Evolutionary conservation across 495 filamentous ascomycete species (phyloP).

Genomic region (Penicillium egyptiacum): DNA sequence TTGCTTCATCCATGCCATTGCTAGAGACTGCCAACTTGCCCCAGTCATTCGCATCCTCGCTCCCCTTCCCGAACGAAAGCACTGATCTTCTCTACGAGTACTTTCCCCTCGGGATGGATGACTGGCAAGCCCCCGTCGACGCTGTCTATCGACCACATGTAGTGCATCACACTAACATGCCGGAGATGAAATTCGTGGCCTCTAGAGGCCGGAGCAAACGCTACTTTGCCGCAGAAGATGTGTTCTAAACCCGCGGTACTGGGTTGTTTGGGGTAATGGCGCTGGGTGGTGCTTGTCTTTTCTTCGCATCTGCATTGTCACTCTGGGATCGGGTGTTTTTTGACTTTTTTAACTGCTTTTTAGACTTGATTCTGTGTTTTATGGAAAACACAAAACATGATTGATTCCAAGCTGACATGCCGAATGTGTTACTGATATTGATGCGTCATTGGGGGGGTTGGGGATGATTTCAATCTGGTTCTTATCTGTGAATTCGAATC

Average conservation of each 20-base stretch:
- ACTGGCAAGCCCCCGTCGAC: conserved; percentile 91
- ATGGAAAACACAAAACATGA: not conserved
- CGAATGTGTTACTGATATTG: not conserved
- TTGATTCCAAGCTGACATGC: conserved; percentile 7
- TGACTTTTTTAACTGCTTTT: conserved; percentile 11
- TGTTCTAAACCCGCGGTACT: conserved; percentile 31
- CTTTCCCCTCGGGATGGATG: conserved; percentile 83
- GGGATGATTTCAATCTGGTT: not conserved
- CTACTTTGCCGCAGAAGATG: conserved; percentile 73
- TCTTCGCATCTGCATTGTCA: conserved; percentile 28
- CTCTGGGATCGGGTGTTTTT: conserved; percentile 15
- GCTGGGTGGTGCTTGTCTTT: conserved; percentile 14
- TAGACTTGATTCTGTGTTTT: conserved; percentile 19
- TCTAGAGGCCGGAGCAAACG: conserved; percentile 71
- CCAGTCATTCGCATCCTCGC: conserved; percentile 40
- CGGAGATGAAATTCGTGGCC: conserved; percentile 72
- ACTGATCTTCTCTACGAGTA: conserved; percentile 87
- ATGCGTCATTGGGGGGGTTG: not conserved
- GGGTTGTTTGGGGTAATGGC: conserved; percentile 3
- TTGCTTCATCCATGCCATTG: conserved; percentile 37
- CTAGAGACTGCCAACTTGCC: conserved; percentile 41
- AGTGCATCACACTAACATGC: conserved; percentile 81
- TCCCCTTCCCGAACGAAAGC: conserved; percentile 65
- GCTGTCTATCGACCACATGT: conserved; percentile 91
- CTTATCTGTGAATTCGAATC: not conserved